These are phyloP conservation scores for Paramecium bursaria DNA, from an alignment of 73 alveolate species.

Conservation along the genomic window DNA sequence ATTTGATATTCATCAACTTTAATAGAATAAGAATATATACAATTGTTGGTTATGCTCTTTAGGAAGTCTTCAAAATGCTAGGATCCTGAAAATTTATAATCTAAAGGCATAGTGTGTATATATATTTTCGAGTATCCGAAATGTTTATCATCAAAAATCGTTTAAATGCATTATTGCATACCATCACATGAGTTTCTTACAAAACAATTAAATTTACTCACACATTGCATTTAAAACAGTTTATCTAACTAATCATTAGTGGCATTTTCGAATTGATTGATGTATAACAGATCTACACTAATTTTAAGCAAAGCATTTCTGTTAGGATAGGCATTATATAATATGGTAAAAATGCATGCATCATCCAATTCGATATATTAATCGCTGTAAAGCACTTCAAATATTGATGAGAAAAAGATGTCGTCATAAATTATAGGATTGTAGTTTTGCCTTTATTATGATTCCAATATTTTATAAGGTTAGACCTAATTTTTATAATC, in stretches of 20 bases:
- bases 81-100: not conserved
- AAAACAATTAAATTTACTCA: conserved; percentile 18
- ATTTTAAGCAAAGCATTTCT: not conserved
- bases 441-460: not conserved
- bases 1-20: conserved; percentile 13
- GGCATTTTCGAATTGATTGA: not conserved
- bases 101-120: conserved; percentile 16
- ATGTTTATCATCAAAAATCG: conserved; percentile 10
- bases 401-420: not conserved
- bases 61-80: conserved; percentile 31
- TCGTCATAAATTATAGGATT: not conserved
- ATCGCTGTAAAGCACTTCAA: conserved; percentile 25
- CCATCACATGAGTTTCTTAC: not conserved
- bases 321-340: conserved; percentile 38
- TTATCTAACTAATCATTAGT: not conserved
- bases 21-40: not conserved
- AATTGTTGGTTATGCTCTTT: not conserved
- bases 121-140: not conserved
- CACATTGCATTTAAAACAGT: not conserved
- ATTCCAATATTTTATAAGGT: not conserved
- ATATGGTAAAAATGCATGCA: conserved; percentile 16
- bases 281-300: not conserved
- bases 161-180: conserved; percentile 13
- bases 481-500: not conserved
- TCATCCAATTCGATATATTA: conserved; percentile 40